These are phyloP conservation scores for Populus ilicifolia DNA, from an alignment of 345 rosid genomes.

Conservation along the genomic window DNA sequence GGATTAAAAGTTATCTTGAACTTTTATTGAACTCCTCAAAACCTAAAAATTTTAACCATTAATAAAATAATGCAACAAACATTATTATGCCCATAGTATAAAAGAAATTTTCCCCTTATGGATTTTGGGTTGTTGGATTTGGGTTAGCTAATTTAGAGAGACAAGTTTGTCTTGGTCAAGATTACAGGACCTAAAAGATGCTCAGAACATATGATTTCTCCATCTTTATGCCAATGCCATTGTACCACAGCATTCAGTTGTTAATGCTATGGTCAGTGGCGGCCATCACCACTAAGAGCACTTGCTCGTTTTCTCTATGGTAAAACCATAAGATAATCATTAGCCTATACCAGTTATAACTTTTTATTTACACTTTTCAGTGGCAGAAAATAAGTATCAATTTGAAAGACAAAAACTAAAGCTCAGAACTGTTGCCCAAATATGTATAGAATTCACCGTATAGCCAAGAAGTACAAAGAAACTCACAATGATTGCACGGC, in stretches of 20 bases:
- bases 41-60: no score
- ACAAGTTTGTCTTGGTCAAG: not conserved
- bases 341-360: not conserved
- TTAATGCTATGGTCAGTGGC: not conserved
- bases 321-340: not conserved
- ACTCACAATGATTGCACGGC: conserved; percentile 91
- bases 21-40: no score
- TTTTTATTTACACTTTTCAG: not conserved
- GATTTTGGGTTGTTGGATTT: not conserved
- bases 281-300: not conserved
- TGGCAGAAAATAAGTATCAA: not conserved
- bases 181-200: not conserved
- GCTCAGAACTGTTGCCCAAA: not conserved
- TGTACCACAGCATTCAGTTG: not conserved
- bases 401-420: not conserved
- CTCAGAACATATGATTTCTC: not conserved
- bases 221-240: not conserved
- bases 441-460: not conserved
- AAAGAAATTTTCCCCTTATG: not conserved
- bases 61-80: no score
- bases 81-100: no score
- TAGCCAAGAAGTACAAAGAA: not conserved
- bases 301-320: not conserved
- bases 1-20: no score
- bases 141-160: not conserved